Evolutionary conservation across 306 rosid species (phyloP).

Genomic region (Datisca glomerata): DNA sequence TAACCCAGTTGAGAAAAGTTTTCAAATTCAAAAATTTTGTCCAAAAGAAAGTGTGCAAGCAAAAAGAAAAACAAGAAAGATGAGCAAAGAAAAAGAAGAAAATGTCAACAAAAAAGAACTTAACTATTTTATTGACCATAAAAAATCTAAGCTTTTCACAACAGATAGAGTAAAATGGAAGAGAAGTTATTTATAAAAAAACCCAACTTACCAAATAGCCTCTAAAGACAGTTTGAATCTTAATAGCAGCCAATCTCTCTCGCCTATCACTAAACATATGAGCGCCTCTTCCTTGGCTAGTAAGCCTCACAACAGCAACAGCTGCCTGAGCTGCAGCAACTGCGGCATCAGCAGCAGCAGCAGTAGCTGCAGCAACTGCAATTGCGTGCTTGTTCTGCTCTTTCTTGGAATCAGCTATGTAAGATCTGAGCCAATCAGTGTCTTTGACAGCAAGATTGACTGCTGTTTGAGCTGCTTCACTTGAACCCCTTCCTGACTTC

Average conservation of each 20-base stretch:
- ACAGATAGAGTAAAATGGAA: too few species aligned
- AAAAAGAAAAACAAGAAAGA: neutral
- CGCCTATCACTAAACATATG: conserved; percentile 52
- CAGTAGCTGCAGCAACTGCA: conserved; percentile 96
- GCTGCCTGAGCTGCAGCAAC: conserved; percentile 92
- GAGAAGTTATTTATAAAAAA: neutral
- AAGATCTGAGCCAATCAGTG: conserved; percentile 61
- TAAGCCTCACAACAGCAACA: conserved; percentile 31
- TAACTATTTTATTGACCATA: conserved; percentile 13
- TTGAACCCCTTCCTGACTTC: conserved; percentile 41
- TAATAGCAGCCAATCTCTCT: conserved; percentile 56
- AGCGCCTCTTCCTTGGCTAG: conserved; percentile 32
- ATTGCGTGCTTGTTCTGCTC: conserved; percentile 87
- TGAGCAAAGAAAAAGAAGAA: neutral
- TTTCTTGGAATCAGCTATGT: conserved; percentile 38
- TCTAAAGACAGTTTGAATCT: conserved; percentile 83
- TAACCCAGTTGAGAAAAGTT: neutral
- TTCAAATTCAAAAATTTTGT: neutral
- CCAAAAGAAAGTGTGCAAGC: neutral
- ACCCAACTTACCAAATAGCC: conserved; percentile 60
- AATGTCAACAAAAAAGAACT: neutral
- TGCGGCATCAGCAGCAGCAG: conserved; percentile 83
- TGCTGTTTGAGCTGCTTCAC: conserved; percentile 7
- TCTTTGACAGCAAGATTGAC: conserved; percentile 15
- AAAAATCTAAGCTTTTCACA: conserved; percentile 9